phyloP scores from a whole-genome alignment of 768 basidiomycete genomes.

The Strobilomyces confusus region DNA sequence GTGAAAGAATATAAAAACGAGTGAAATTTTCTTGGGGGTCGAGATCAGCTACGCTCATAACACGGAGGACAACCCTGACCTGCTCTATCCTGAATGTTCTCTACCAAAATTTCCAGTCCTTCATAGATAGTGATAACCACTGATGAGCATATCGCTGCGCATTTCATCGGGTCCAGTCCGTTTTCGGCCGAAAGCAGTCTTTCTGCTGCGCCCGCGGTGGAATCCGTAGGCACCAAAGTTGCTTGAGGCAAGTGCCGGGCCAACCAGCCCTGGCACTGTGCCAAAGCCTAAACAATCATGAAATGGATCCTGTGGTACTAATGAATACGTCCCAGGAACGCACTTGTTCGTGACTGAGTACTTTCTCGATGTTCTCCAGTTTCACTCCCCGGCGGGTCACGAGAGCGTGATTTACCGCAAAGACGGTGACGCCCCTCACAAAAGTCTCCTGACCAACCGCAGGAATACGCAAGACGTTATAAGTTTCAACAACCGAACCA shows the following conservation, averaged over 20 bases:
- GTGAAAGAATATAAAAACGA: constrained; percentile 60
- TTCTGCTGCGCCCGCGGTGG: constrained; percentile 71
- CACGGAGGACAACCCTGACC: constrained; percentile 1
- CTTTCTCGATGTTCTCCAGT: constrained; percentile 47
- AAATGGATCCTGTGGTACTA: not conserved
- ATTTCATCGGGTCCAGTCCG: constrained; percentile 40
- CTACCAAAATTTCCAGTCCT: constrained; percentile 55
- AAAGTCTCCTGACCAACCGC: constrained; percentile 40
- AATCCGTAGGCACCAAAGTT: constrained; percentile 52
- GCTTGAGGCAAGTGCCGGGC: constrained; percentile 48
- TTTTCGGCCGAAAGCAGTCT: constrained; percentile 28
- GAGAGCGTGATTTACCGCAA: constrained; percentile 67
- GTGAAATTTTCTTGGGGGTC: constrained; percentile 55
- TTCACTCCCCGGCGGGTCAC: constrained; percentile 57
- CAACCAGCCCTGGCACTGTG: constrained; percentile 71
- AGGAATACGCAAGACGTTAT: constrained; percentile 53
- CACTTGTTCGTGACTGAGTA: constrained; percentile 83
- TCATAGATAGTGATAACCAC: constrained; percentile 57
- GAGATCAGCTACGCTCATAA: not conserved
- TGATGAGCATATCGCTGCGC: constrained; percentile 73
- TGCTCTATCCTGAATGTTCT: constrained; percentile 59
- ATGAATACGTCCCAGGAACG: constrained; percentile 9
- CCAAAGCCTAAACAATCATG: constrained; percentile 53
- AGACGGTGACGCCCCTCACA: constrained; percentile 55
- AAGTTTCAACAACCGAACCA: constrained; percentile 72